Percentiles rank a stretch among this genome's conserved stretches.
phyloP scores from a whole-genome alignment of 1,284 basidiomycete genomes.

The Microbotryum silenes-acaulis region DNA sequence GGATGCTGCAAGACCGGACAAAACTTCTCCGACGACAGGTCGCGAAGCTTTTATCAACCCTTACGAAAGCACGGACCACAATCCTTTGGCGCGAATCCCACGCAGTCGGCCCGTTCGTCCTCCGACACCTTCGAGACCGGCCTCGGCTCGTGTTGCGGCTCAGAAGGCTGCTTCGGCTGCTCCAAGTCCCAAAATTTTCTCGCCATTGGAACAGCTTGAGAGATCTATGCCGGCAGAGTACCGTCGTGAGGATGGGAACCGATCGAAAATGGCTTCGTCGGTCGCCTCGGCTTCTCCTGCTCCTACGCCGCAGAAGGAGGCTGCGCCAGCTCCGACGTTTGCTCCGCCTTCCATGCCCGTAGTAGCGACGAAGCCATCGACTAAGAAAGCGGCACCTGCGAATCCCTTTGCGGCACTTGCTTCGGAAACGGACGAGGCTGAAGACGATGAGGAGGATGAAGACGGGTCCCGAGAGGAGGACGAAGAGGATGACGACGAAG shows the following conservation, averaged over 20 bases:
- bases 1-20: conserved; percentile 1
- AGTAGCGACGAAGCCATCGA: no score
- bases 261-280: neutral
- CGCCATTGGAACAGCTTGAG: conserved; percentile 22
- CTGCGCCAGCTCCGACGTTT: no score
- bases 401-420: no score
- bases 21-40: neutral
- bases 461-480: neutral
- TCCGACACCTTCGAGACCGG: neutral
- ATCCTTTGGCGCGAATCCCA: conserved; percentile 11
- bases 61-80: conserved; percentile 17
- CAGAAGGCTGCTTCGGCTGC: conserved; percentile 2
- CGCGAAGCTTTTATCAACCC: conserved; percentile 24
- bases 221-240: conserved; percentile 22
- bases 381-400: no score
- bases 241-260: conserved; percentile 6
- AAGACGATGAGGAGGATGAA: neutral
- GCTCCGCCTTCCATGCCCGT: no score
- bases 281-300: neutral
- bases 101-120: conserved; percentile 4
- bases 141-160: neutral
- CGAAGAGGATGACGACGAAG: neutral
- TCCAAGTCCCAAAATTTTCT: conserved; percentile 5
- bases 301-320: no score
- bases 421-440: no score